A percentile compares a stretch with the other conserved stretches of the same genome.
Evolutionary conservation across 768 basidiomycete species (phyloP).

Genomic region (Punctularia strigosozonata): DNA sequence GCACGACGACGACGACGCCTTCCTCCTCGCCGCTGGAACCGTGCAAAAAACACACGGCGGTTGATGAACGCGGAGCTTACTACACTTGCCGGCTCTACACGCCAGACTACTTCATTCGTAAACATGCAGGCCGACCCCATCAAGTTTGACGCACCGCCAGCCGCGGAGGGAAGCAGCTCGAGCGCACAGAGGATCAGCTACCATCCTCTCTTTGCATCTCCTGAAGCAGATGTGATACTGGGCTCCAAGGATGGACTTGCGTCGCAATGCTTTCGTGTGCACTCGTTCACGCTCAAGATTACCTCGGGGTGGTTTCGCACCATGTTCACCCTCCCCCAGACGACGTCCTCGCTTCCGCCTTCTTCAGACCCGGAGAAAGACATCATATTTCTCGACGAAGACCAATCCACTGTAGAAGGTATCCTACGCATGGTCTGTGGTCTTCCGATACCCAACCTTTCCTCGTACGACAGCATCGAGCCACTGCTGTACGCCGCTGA

Average conservation of each 20-base stretch:
- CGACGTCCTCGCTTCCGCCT: background rate
- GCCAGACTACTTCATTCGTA: too few relatives aligned
- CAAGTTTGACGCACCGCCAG: too few relatives aligned
- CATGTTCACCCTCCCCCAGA: slow-evolving; percentile 47
- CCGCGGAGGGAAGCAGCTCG: too few relatives aligned
- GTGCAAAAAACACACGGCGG: too few relatives aligned
- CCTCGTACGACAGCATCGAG: slow-evolving; percentile 43
- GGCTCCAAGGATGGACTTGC: slow-evolving; percentile 39
- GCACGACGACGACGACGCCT: too few relatives aligned
- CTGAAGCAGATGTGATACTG: slow-evolving; percentile 45
- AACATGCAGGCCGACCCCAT: too few relatives aligned
- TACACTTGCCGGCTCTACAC: too few relatives aligned
- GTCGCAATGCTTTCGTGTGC: slow-evolving; percentile 40
- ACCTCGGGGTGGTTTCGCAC: slow-evolving; percentile 55
- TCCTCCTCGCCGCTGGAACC: too few relatives aligned
- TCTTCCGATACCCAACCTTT: slow-evolving; percentile 34
- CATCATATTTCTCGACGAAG: slow-evolving; percentile 45
- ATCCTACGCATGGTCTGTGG: slow-evolving; percentile 54
- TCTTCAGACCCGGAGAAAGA: slow-evolving; percentile 13
- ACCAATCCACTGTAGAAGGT: slow-evolving; percentile 37
- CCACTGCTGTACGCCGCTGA: slow-evolving; percentile 49
- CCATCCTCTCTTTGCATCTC: slow-evolving; percentile 40
- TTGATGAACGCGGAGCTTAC: too few relatives aligned
- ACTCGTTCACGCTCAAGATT: slow-evolving; percentile 46
- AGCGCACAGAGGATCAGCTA: too few relatives aligned